Conservation (phyloP, 345 rosid species). For the Murraya paniculata region DNA sequence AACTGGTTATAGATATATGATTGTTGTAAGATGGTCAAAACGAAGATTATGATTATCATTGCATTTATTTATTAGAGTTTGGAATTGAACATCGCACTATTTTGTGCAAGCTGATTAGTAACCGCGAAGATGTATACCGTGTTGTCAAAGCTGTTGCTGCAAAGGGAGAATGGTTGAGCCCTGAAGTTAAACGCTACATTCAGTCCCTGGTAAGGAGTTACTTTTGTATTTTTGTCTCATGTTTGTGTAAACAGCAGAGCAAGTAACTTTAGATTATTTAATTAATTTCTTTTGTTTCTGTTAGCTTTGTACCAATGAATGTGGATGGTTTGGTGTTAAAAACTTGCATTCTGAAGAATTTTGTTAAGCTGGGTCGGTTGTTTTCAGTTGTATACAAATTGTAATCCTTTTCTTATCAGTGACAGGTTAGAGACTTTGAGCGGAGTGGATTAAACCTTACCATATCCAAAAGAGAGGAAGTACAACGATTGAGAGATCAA, state of each 20-base stretch:
- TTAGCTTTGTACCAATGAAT: not conserved
- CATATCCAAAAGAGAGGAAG: constrained; percentile 71
- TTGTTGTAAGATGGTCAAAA: not conserved
- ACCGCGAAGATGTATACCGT: constrained; percentile 78
- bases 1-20: not conserved
- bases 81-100: constrained; percentile 25
- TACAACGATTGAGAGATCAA: constrained; percentile 61
- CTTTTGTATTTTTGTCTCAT: constrained; percentile 3
- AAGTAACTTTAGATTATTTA: not conserved
- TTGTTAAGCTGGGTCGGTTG: constrained; percentile 10
- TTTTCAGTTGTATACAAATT: constrained; percentile 25
- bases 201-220: constrained; percentile 74
- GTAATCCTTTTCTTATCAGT: constrained; percentile 61
- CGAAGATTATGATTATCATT: not conserved
- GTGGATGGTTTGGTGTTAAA: not conserved
- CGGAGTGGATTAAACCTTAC: constrained; percentile 85
- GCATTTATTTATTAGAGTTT: constrained; percentile 6
- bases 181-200: constrained; percentile 61
- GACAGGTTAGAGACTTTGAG: constrained; percentile 96
- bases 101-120: constrained; percentile 57
- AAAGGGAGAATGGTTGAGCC: constrained; percentile 52
- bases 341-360: not conserved
- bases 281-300: not conserved
- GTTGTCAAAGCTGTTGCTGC: constrained; percentile 62
- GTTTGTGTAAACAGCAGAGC: not conserved